A percentile compares a stretch with the other conserved stretches of the same genome.
Evolutionary conservation across 2,329 filamentous ascomycete genomes (phyloP).

Genomic region (Davidsoniella neocaledoniae): DNA sequence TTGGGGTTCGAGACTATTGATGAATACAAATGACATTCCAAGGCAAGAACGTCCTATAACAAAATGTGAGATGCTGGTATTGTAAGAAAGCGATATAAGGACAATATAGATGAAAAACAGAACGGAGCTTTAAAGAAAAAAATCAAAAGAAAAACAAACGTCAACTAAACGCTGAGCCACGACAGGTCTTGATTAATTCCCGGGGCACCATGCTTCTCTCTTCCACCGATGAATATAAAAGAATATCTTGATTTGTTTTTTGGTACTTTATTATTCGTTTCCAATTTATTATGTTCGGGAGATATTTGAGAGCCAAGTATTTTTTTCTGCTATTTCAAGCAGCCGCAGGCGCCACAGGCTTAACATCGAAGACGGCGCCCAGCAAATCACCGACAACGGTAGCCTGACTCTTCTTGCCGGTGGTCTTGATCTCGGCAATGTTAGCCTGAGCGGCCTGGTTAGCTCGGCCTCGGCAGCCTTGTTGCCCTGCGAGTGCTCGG

Average conservation of each 20-base stretch:
- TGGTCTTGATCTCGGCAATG: slow-evolving; percentile 64
- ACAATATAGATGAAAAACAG: background rate
- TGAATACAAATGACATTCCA: background rate
- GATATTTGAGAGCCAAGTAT: background rate
- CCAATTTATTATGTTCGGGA: too few relatives aligned
- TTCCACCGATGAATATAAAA: too few relatives aligned
- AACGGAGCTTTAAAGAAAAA: background rate
- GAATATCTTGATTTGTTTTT: too few relatives aligned
- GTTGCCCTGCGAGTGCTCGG: slow-evolving; percentile 88
- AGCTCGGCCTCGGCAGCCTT: slow-evolving; percentile 59
- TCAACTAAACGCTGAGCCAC: slow-evolving; percentile 14
- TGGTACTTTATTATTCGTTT: too few relatives aligned
- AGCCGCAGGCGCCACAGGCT: slow-evolving; percentile 41
- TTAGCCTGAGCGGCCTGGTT: slow-evolving; percentile 65
- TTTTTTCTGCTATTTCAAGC: background rate
- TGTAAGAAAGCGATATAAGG: too few relatives aligned
- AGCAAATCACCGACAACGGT: slow-evolving; percentile 73
- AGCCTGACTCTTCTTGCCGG: slow-evolving; percentile 62
- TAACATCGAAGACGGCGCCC: slow-evolving; percentile 67
- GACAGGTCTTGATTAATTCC: background rate
- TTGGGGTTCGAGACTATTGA: background rate
- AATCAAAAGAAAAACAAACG: background rate
- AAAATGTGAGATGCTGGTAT: background rate
- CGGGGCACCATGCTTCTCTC: too few relatives aligned
- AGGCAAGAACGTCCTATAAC: slow-evolving; percentile 5